Percentiles rank a stretch among this genome's conserved stretches.
phyloP scores from a whole-genome alignment of 2,329 filamentous ascomycete genomes.

The Biscogniauxia mediterranea region DNA sequence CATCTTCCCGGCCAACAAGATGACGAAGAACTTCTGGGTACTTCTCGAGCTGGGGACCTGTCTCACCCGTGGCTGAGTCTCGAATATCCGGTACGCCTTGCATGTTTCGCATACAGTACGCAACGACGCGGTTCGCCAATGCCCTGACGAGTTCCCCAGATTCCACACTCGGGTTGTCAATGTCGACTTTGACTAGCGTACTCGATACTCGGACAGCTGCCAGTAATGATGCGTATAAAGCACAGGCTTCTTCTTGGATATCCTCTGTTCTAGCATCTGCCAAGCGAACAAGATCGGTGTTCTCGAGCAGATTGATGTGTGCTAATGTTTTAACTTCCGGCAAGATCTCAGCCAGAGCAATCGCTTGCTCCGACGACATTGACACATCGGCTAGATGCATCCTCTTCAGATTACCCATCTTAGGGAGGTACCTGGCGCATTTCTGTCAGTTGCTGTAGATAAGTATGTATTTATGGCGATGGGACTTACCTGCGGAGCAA shows the following conservation, averaged over 20 bases:
- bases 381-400: slow-evolving; percentile 84
- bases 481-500: slow-evolving; percentile 67
- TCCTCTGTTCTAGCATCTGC: slow-evolving; percentile 75
- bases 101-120: slow-evolving; percentile 90
- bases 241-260: slow-evolving; percentile 88
- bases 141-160: slow-evolving; percentile 91
- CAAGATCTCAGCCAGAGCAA: slow-evolving; percentile 84
- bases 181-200: slow-evolving; percentile 84
- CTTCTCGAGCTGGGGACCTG: slow-evolving; percentile 36
- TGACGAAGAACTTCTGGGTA: slow-evolving; percentile 83
- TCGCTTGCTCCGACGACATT: slow-evolving; percentile 82
- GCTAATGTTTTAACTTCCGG: slow-evolving; percentile 80
- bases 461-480: neutral
- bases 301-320: slow-evolving; percentile 84
- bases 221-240: slow-evolving; percentile 87
- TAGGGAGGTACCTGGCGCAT: slow-evolving; percentile 68
- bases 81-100: slow-evolving; percentile 63
- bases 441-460: slow-evolving; percentile 11
- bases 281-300: slow-evolving; percentile 67
- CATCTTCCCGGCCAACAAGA: slow-evolving; percentile 70
- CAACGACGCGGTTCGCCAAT: slow-evolving; percentile 89
- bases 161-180: slow-evolving; percentile 78
- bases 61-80: slow-evolving; percentile 33
- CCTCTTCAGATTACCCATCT: slow-evolving; percentile 73
- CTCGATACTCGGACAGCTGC: slow-evolving; percentile 81